Conservation (phyloP, 805 yeast species). For the Ogataea haglerorum region DNA sequence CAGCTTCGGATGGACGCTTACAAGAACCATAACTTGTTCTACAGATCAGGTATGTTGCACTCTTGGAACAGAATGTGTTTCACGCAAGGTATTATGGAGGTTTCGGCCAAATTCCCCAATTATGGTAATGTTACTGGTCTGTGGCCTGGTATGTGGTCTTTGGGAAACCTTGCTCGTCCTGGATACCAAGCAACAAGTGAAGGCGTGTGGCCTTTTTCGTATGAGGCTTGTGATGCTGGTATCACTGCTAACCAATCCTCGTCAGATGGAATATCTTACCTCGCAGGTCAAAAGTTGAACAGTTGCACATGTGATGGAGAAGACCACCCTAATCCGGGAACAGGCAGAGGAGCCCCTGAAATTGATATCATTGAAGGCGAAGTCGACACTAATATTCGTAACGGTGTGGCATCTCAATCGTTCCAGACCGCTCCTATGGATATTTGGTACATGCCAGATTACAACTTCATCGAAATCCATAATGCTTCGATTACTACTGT, state of each 20-base stretch:
- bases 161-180: conserved; percentile 91
- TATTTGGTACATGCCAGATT: conserved; percentile 92
- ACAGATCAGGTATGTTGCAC: conserved; percentile 90
- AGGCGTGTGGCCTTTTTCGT: conserved; percentile 94
- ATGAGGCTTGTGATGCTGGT: conserved; percentile 87
- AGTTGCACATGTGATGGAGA: conserved; percentile 78
- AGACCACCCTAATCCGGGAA: conserved; percentile 84
- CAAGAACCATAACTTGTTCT: conserved; percentile 71
- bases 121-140: conserved; percentile 75
- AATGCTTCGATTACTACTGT: conserved; percentile 67
- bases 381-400: conserved; percentile 45
- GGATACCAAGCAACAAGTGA: conserved; percentile 86
- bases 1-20: conserved; percentile 74
- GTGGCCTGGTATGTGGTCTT: conserved; percentile 97
- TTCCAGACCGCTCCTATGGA: conserved; percentile 91
- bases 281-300: conserved; percentile 80
- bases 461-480: conserved; percentile 69
- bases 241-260: conserved; percentile 92
- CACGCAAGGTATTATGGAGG: conserved; percentile 77
- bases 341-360: conserved; percentile 94
- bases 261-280: conserved; percentile 80
- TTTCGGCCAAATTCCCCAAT: conserved; percentile 76
- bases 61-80: conserved; percentile 90
- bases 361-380: conserved; percentile 91
- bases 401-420: conserved; percentile 87